Evolutionary conservation across 805 yeast species (phyloP).

Genomic region (Hagleromyces aurorensis): DNA sequence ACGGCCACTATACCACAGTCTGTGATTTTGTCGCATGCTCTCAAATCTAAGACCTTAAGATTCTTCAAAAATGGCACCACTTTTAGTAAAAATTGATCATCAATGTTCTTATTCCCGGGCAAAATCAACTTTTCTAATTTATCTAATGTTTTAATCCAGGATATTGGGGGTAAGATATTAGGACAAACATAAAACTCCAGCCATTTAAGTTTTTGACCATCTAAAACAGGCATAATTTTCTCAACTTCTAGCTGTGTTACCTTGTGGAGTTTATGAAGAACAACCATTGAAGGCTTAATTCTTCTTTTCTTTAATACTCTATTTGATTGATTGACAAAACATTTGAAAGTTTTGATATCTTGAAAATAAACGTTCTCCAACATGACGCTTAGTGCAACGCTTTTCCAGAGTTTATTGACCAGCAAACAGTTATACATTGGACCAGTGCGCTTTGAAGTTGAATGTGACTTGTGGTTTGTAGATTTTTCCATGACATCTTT

Average conservation of each 20-base stretch:
- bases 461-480: slow-evolving; percentile 1
- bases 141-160: slow-evolving; percentile 36
- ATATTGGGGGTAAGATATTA: slow-evolving; percentile 46
- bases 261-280: slow-evolving; percentile 56
- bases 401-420: slow-evolving; percentile 63
- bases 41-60: slow-evolving; percentile 58
- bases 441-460: too few relatives aligned
- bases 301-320: slow-evolving; percentile 6
- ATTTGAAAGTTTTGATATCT: slow-evolving; percentile 38
- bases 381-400: slow-evolving; percentile 46
- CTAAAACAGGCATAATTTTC: slow-evolving; percentile 32
- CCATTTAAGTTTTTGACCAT: slow-evolving; percentile 50
- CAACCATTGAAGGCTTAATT: slow-evolving; percentile 38
- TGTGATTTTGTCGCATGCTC: slow-evolving; percentile 75
- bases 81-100: slow-evolving; percentile 48
- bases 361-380: slow-evolving; percentile 49
- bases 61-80: slow-evolving; percentile 51
- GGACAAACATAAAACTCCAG: slow-evolving; percentile 84
- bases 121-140: slow-evolving; percentile 39
- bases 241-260: slow-evolving; percentile 50
- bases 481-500: slow-evolving; percentile 13
- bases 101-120: slow-evolving; percentile 62
- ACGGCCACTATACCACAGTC: slow-evolving; percentile 70
- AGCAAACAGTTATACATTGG: slow-evolving; percentile 53
- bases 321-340: slow-evolving; percentile 29